A percentile compares a stretch with the other conserved stretches of the same genome.
These are phyloP conservation scores for Aspergillus uvarum DNA, from an alignment of 2,329 filamentous ascomycete genomes.

Conservation along the genomic window DNA sequence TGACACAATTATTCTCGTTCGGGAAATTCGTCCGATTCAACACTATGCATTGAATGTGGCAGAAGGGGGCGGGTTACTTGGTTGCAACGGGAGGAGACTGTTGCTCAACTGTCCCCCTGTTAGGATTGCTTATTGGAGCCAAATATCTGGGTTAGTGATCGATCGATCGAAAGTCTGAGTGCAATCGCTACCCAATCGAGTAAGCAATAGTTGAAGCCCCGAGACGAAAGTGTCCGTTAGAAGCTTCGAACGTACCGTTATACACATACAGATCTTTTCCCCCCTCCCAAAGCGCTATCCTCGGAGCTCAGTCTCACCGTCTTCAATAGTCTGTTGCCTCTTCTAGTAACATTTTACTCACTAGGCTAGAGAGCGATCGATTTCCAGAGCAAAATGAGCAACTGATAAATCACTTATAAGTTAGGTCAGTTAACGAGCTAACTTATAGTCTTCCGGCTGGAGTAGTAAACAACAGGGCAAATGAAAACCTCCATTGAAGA, in stretches of 20 bases:
- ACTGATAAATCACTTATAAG: neutral
- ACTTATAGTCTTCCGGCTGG: no score
- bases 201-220: neutral
- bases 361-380: neutral
- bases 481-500: no score
- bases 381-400: neutral
- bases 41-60: neutral
- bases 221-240: neutral
- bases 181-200: constrained; percentile 1
- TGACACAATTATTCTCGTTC: constrained; percentile 8
- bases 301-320: constrained; percentile 5
- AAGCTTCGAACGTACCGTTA: constrained; percentile 1
- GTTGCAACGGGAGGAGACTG: neutral
- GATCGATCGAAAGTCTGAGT: constrained; percentile 13
- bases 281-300: neutral
- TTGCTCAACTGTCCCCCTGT: neutral
- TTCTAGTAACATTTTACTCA: neutral
- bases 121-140: constrained; percentile 1
- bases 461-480: no score
- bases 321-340: constrained; percentile 7
- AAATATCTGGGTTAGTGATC: constrained; percentile 5
- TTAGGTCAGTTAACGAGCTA: no score
- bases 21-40: constrained; percentile 13
- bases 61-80: neutral
- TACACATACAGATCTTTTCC: neutral